These are phyloP conservation scores for Lactarius trivialis DNA, from an alignment of 768 basidiomycete genomes.

Conservation along the genomic window DNA sequence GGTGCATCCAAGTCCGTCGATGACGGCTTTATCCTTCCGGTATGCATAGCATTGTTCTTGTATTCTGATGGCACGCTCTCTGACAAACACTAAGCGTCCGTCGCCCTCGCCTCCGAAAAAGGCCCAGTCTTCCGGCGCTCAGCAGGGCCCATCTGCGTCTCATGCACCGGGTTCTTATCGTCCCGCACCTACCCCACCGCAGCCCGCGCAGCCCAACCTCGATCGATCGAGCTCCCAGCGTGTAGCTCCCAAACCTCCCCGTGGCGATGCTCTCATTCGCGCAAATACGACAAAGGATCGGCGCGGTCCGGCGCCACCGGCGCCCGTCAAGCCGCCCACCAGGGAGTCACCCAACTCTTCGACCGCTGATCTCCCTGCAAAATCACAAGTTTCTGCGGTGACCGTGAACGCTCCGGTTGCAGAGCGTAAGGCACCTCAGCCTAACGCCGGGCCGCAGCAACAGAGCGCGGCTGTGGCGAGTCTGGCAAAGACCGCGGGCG, in stretches of 20 bases:
- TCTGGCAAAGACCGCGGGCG: slow-evolving; percentile 63
- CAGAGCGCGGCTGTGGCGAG: slow-evolving; percentile 59
- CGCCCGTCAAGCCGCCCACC: slow-evolving; percentile 23
- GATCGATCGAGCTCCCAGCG: slow-evolving; percentile 89
- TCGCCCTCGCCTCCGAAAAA: slow-evolving; percentile 41
- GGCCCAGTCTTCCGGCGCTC: slow-evolving; percentile 26
- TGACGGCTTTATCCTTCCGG: slow-evolving; percentile 50
- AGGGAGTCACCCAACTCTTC: slow-evolving; percentile 18
- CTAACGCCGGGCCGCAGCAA: slow-evolving; percentile 37
- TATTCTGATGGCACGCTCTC: slow-evolving; percentile 13
- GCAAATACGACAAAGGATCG: slow-evolving; percentile 65
- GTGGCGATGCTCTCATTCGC: slow-evolving; percentile 40
- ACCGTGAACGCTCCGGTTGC: neutral
- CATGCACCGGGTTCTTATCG: slow-evolving; percentile 56
- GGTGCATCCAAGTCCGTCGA: slow-evolving; percentile 36
- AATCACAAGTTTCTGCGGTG: neutral
- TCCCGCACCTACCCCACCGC: slow-evolving; percentile 69
- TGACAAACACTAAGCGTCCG: slow-evolving; percentile 29
- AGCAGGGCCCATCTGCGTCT: slow-evolving; percentile 8
- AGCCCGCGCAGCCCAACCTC: slow-evolving; percentile 56
- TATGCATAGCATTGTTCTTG: slow-evolving; percentile 30
- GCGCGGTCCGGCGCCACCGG: slow-evolving; percentile 36
- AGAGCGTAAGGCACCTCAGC: slow-evolving; percentile 32
- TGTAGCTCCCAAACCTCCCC: slow-evolving; percentile 40
- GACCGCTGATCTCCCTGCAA: slow-evolving; percentile 14